Percentiles rank a stretch among this genome's conserved stretches.
phyloP scores from a whole-genome alignment of 2,329 filamentous ascomycete species.

The Phialophora expanda region DNA sequence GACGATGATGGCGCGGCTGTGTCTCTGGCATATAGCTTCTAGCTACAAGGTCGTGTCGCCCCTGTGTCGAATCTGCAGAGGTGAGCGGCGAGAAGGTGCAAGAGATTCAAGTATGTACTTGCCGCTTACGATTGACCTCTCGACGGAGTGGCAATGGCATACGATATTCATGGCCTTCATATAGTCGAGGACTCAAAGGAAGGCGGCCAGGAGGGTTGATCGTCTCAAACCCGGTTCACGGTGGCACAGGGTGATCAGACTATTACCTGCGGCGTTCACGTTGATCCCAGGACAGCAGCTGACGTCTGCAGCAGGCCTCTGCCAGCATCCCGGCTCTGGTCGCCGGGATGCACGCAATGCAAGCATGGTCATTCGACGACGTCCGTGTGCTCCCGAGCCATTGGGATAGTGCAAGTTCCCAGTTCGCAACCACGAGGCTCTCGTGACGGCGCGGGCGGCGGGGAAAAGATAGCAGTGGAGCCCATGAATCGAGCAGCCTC shows the following conservation, averaged over 20 bases:
- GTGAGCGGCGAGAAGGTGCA: background rate
- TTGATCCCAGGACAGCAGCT: background rate
- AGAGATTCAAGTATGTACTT: slow-evolving; percentile 1
- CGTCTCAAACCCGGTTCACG: background rate
- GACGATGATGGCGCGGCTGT: background rate
- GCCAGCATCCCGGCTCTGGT: background rate
- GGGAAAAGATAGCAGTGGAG: background rate
- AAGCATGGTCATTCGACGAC: background rate
- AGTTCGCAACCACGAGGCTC: background rate
- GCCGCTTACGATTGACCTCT: background rate
- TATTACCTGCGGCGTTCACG: background rate
- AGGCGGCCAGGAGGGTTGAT: background rate
- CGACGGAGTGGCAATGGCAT: background rate
- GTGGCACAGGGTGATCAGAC: background rate
- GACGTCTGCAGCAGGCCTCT: background rate
- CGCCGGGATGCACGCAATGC: background rate
- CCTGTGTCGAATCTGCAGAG: background rate
- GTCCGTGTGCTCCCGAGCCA: background rate
- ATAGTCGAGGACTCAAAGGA: background rate
- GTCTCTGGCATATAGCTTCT: background rate
- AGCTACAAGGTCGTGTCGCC: background rate
- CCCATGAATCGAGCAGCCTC: background rate
- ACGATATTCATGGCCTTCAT: background rate
- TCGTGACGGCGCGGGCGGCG: background rate
- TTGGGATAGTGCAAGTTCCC: background rate